These are phyloP conservation scores for Rhododendron mucronatum DNA, from an alignment of 148 eudicot genomes.

Conservation along the genomic window DNA sequence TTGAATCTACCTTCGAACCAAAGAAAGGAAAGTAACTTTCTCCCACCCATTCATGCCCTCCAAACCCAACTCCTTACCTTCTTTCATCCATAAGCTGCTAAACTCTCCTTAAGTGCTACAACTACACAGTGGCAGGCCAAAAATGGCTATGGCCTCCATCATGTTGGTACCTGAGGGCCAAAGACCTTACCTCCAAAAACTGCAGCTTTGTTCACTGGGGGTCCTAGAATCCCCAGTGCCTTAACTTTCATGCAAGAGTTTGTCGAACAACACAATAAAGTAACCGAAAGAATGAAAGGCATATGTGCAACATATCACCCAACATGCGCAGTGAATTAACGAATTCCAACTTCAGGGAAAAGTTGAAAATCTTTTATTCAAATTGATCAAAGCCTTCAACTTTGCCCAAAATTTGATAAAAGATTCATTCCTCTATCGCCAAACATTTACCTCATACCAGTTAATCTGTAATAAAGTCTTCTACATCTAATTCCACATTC, in stretches of 20 bases:
- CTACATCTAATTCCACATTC: neutral
- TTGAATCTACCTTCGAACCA: neutral
- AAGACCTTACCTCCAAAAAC: neutral
- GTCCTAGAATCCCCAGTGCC: neutral
- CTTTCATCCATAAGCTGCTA: neutral
- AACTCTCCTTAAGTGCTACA: neutral
- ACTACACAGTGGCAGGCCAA: neutral
- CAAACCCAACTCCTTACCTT: too few relatives aligned
- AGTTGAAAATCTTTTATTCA: neutral
- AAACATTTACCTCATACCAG: neutral
- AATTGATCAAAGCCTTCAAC: neutral
- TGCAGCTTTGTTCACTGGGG: neutral
- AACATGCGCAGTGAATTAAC: neutral
- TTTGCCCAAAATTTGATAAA: neutral
- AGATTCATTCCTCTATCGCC: neutral
- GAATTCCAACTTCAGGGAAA: neutral
- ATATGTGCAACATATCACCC: neutral
- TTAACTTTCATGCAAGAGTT: neutral
- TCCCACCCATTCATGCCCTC: neutral
- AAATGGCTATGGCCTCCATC: neutral
- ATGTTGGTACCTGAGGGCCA: neutral
- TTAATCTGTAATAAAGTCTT: neutral
- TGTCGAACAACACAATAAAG: neutral
- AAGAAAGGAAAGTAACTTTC: neutral
- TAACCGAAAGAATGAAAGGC: neutral